phyloP scores from a whole-genome alignment of 768 basidiomycete genomes.

The Chalciporus pseudorubinellus region DNA sequence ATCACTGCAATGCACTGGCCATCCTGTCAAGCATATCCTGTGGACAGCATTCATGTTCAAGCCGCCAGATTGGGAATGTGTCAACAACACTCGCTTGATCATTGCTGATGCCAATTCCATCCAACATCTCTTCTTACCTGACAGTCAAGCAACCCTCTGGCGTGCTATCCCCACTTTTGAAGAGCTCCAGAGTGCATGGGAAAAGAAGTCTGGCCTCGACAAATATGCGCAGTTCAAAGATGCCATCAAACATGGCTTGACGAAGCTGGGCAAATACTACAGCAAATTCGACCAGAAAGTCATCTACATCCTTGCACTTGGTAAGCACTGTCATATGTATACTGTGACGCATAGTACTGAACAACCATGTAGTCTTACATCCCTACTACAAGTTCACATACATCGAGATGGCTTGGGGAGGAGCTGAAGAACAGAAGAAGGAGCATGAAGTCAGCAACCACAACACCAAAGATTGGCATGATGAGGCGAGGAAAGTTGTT shows the following conservation, averaged over 20 bases:
- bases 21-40: conserved; percentile 23
- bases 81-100: conserved; percentile 13
- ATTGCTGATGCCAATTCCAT: conserved; percentile 25
- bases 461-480: conserved; percentile 13
- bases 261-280: conserved; percentile 29
- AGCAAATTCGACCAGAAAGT: conserved; percentile 5
- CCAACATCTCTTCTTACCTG: conserved; percentile 29
- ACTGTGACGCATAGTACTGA: background rate
- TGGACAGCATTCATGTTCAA: conserved; percentile 26
- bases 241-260: conserved; percentile 19
- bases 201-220: conserved; percentile 14
- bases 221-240: conserved; percentile 1
- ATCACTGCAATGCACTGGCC: conserved; percentile 14
- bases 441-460: conserved; percentile 5
- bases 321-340: conserved; percentile 12
- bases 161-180: conserved; percentile 28
- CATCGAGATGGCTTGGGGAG: conserved; percentile 27
- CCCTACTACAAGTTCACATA: conserved; percentile 34
- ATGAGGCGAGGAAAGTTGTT: conserved; percentile 12
- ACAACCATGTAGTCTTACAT: conserved; percentile 21
- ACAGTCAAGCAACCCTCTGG: conserved; percentile 26
- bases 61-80: conserved; percentile 21
- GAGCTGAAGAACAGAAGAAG: conserved; percentile 22
- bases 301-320: conserved; percentile 21
- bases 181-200: conserved; percentile 28